Evolutionary conservation across 2,329 filamentous ascomycete genomes (phyloP).

Genomic region (Aspergillus vadensis): DNA sequence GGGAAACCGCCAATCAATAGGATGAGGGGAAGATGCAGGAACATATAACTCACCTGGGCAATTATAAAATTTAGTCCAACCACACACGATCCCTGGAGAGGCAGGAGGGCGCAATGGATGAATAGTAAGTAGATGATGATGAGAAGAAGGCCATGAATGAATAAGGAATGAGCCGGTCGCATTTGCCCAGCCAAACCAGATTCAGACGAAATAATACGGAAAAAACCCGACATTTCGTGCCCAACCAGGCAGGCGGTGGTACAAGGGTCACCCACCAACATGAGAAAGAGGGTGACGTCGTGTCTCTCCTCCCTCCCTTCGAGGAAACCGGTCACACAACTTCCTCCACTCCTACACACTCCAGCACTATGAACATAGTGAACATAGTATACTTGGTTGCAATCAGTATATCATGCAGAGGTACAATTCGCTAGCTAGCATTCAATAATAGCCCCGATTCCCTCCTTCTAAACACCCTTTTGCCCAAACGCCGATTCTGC

Average conservation of each 20-base stretch:
- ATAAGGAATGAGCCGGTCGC: background rate
- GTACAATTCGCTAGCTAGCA: no score
- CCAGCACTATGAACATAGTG: no score
- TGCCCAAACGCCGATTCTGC: background rate
- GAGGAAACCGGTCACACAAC: background rate
- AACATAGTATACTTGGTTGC: no score
- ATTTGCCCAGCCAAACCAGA: background rate
- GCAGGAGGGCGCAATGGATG: background rate
- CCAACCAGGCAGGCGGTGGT: background rate
- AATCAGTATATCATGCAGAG: no score
- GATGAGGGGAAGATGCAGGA: conserved; percentile 6
- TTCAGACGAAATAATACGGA: background rate
- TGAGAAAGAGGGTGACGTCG: conserved; percentile 4
- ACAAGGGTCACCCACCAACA: background rate
- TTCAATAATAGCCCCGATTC: no score
- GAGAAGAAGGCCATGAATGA: background rate
- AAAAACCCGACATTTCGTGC: background rate
- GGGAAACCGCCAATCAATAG: background rate
- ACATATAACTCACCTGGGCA: background rate
- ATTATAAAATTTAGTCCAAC: background rate
- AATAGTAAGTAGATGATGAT: background rate
- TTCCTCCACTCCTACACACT: no score
- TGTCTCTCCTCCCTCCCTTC: background rate
- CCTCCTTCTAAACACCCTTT: no score
- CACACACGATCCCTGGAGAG: background rate